A percentile compares a stretch with the other conserved stretches of the same genome.
phyloP scores from a whole-genome alignment of 2,329 filamentous ascomycete species.

The Paecilomyces fulvus region DNA sequence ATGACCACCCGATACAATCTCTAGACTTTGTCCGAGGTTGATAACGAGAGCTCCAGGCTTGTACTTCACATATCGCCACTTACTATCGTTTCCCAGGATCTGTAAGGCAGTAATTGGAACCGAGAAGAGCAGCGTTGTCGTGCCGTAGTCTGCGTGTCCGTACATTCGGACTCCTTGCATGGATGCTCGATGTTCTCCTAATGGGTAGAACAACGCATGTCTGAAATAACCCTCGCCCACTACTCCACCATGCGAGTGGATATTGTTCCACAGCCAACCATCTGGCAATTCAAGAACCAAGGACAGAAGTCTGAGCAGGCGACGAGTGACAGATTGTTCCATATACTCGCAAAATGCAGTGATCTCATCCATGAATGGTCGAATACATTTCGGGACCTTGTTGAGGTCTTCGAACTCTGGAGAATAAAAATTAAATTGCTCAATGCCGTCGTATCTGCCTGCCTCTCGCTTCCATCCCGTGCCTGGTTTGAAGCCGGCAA shows the following conservation, averaged over 20 bases:
- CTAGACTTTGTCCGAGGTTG: slow-evolving; percentile 40
- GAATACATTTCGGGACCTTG: slow-evolving; percentile 37
- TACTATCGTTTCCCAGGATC: slow-evolving; percentile 36
- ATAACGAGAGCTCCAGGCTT: slow-evolving; percentile 39
- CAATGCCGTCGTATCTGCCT: slow-evolving; percentile 41
- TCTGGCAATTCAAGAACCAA: slow-evolving; percentile 39
- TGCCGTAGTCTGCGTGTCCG: slow-evolving; percentile 43
- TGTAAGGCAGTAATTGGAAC: slow-evolving; percentile 42
- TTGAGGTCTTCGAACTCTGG: slow-evolving; percentile 36
- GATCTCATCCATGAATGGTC: slow-evolving; percentile 45
- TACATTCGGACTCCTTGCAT: slow-evolving; percentile 34
- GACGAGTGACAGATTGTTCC: slow-evolving; percentile 41
- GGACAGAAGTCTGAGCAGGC: slow-evolving; percentile 34
- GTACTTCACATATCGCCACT: slow-evolving; percentile 42
- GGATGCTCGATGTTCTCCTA: slow-evolving; percentile 28
- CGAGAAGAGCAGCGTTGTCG: slow-evolving; percentile 39
- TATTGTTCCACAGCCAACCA: slow-evolving; percentile 37
- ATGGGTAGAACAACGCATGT: slow-evolving; percentile 37
- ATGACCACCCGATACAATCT: slow-evolving; percentile 40
- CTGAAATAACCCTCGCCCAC: slow-evolving; percentile 41
- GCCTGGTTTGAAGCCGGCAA: slow-evolving; percentile 45
- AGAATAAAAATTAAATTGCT: slow-evolving; percentile 49
- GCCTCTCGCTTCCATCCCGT: slow-evolving; percentile 34
- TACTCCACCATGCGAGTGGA: slow-evolving; percentile 36
- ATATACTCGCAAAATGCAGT: slow-evolving; percentile 40